phyloP scores from a whole-genome alignment of 1,284 basidiomycete genomes.

The Wolfiporia cocos region DNA sequence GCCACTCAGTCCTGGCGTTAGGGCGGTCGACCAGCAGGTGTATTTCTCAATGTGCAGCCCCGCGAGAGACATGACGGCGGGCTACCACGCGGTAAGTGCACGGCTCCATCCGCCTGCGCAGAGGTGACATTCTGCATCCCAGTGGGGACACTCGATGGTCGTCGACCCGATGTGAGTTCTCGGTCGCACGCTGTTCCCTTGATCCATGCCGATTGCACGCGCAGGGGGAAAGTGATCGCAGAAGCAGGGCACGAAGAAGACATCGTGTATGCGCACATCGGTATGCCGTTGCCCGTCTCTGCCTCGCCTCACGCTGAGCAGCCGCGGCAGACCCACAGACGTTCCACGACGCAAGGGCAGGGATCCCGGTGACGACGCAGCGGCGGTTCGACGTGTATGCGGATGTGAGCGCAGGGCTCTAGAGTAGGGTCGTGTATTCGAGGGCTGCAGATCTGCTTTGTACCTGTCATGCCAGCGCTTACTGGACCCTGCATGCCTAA shows the following conservation, averaged over 20 bases:
- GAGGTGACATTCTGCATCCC: neutral
- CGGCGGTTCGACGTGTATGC: slow-evolving; percentile 89
- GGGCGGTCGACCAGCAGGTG: slow-evolving; percentile 95
- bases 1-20: slow-evolving; percentile 23
- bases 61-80: slow-evolving; percentile 77
- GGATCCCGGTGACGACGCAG: slow-evolving; percentile 86
- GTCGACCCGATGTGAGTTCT: slow-evolving; percentile 78
- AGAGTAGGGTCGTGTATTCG: slow-evolving; percentile 4
- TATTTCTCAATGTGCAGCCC: slow-evolving; percentile 96
- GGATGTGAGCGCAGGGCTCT: slow-evolving; percentile 47
- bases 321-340: slow-evolving; percentile 58
- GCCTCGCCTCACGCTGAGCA: slow-evolving; percentile 4
- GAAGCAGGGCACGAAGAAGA: slow-evolving; percentile 80
- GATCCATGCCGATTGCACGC: neutral
- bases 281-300: slow-evolving; percentile 38
- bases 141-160: slow-evolving; percentile 91
- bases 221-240: slow-evolving; percentile 74
- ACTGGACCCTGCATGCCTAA: too few species aligned
- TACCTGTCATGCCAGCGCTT: too few species aligned
- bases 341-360: slow-evolving; percentile 65
- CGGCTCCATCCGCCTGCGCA: neutral
- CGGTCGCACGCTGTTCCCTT: neutral
- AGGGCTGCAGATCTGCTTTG: too few species aligned
- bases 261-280: slow-evolving; percentile 79
- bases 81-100: slow-evolving; percentile 77